These are phyloP conservation scores for Dispira parvispora DNA, from an alignment of 192 early-diverging fungal genomes.

Conservation along the genomic window DNA sequence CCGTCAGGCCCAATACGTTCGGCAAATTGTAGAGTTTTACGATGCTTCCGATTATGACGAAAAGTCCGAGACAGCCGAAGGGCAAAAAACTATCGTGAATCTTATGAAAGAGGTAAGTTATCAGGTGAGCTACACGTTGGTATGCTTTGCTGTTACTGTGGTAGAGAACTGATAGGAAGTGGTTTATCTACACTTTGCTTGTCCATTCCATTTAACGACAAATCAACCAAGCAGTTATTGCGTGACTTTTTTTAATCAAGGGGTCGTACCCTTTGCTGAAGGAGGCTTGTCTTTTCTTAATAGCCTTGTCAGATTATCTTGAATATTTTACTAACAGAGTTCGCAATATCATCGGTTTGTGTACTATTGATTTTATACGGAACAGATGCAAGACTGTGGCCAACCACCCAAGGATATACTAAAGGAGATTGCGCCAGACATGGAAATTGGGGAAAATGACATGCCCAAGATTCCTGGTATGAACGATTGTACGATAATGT, in stretches of 20 bases:
- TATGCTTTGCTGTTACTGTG: no score
- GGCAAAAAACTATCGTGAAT: constrained; percentile 60
- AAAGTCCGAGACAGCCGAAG: constrained; percentile 31
- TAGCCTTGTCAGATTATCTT: no score
- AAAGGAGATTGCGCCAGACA: constrained; percentile 77
- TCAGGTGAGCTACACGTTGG: neutral
- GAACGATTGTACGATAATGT: constrained; percentile 16
- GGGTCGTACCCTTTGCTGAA: no score
- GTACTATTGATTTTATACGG: neutral
- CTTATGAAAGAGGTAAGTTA: constrained; percentile 79
- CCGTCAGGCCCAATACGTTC: constrained; percentile 59
- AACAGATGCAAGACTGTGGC: constrained; percentile 87
- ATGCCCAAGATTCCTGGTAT: constrained; percentile 40
- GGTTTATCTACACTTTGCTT: no score
- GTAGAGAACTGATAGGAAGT: no score
- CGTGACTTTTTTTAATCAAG: no score
- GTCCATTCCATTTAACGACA: no score
- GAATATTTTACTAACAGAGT: no score
- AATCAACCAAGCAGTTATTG: no score
- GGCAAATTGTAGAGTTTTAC: constrained; percentile 70
- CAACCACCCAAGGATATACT: constrained; percentile 86
- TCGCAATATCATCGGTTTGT: no score
- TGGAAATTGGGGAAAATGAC: constrained; percentile 65
- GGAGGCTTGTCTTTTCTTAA: no score
- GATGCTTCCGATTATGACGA: constrained; percentile 52